A percentile compares a stretch with the other conserved stretches of the same genome.
Evolutionary conservation across 2,329 filamentous ascomycete species (phyloP).

Genomic region (Paracorniculantispora psalliotae): DNA sequence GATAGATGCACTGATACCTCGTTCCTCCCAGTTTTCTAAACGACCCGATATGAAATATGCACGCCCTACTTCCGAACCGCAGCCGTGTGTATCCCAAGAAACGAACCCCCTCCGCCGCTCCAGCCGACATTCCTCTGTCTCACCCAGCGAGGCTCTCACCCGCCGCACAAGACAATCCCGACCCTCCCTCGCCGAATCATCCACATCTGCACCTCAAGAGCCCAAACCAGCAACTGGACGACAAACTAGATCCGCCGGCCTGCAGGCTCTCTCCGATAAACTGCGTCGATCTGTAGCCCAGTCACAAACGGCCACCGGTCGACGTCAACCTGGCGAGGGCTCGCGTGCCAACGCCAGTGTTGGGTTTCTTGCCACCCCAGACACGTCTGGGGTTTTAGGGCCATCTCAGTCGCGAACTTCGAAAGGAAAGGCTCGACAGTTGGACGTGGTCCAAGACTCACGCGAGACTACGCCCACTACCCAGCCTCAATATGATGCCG

Average conservation of each 20-base stretch:
- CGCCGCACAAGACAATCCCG: conserved; percentile 27
- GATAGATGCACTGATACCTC: not conserved
- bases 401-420: conserved; percentile 28
- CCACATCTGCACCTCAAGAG: conserved; percentile 20
- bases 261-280: conserved; percentile 30
- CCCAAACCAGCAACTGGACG: conserved; percentile 20
- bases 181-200: conserved; percentile 27
- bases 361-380: conserved; percentile 52
- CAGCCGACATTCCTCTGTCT: conserved; percentile 28
- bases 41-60: not conserved
- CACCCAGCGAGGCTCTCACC: conserved; percentile 29
- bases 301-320: conserved; percentile 1
- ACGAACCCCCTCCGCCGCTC: conserved; percentile 19
- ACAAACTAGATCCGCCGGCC: conserved; percentile 24
- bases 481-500: conserved; percentile 39
- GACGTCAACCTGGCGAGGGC: conserved; percentile 12
- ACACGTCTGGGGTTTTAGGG: conserved; percentile 44
- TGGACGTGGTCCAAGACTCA: conserved; percentile 39
- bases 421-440: conserved; percentile 36
- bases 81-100: not conserved
- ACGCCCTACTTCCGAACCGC: not conserved
- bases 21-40: not conserved
- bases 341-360: not conserved
- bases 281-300: conserved; percentile 29
- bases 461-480: conserved; percentile 39